Conservation (phyloP, 345 rosid genomes). For the Boechera retrofracta region DNA sequence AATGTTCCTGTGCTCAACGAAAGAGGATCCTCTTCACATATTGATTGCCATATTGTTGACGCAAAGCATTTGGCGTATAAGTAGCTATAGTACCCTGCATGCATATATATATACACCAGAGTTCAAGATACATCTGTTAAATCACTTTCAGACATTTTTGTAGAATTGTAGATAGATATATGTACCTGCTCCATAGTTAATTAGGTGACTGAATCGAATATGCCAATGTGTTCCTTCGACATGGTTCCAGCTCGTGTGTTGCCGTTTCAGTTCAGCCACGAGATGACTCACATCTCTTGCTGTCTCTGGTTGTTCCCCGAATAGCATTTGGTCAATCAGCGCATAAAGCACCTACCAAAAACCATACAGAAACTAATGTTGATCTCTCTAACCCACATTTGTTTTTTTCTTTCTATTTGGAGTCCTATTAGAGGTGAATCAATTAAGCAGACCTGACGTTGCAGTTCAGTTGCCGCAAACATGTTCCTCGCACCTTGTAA, state of each 20-base stretch:
- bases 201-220: conserved; percentile 77
- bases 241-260: conserved; percentile 84
- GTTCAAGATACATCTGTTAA: neutral
- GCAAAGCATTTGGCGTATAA: conserved; percentile 87
- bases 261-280: conserved; percentile 72
- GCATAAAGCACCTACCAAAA: conserved; percentile 68
- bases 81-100: conserved; percentile 86
- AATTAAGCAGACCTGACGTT: conserved; percentile 72
- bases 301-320: conserved; percentile 67
- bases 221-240: conserved; percentile 92
- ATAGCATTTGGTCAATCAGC: conserved; percentile 81
- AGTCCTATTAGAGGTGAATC: conserved; percentile 1
- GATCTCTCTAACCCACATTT: neutral
- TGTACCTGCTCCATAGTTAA: conserved; percentile 89
- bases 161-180: neutral
- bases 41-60: conserved; percentile 83
- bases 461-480: conserved; percentile 96
- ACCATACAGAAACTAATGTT: neutral
- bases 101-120: conserved; percentile 23
- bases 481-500: conserved; percentile 85
- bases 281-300: conserved; percentile 58
- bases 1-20: conserved; percentile 69
- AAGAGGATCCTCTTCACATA: conserved; percentile 86
- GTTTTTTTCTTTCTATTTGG: neutral
- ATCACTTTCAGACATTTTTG: neutral